These are phyloP conservation scores for Eremothecium gossypii DNA, from an alignment of 1,139 yeast species.

Conservation along the genomic window DNA sequence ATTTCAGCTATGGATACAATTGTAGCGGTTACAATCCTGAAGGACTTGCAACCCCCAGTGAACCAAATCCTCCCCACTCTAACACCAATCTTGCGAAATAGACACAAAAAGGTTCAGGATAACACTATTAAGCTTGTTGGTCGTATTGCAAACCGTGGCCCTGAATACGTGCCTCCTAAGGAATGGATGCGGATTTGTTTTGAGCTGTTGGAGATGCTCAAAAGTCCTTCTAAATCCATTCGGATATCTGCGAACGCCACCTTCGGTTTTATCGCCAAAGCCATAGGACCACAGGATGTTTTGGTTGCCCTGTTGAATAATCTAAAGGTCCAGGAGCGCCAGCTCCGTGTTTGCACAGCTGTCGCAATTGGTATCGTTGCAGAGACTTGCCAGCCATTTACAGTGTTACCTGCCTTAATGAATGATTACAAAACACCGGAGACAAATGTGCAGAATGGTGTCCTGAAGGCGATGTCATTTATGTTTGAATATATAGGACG, in stretches of 20 bases:
- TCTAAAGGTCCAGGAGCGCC: slow-evolving; percentile 88
- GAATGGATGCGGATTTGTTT: slow-evolving; percentile 98
- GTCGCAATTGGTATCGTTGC: slow-evolving; percentile 98
- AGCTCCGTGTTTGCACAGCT: slow-evolving; percentile 91
- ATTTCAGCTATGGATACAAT: slow-evolving; percentile 58
- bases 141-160: slow-evolving; percentile 70
- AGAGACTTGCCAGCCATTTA: slow-evolving; percentile 84
- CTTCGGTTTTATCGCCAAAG: slow-evolving; percentile 83
- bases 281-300: slow-evolving; percentile 95
- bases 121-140: slow-evolving; percentile 76
- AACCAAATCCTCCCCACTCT: slow-evolving; percentile 77
- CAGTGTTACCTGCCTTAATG: slow-evolving; percentile 94
- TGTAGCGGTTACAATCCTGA: slow-evolving; percentile 40
- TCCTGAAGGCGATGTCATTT: slow-evolving; percentile 84
- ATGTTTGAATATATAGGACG: slow-evolving; percentile 89
- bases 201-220: slow-evolving; percentile 81
- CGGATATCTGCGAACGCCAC: slow-evolving; percentile 83
- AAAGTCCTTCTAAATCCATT: slow-evolving; percentile 71
- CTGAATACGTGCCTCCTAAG: slow-evolving; percentile 78
- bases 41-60: slow-evolving; percentile 57
- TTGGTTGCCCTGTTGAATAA: slow-evolving; percentile 76
- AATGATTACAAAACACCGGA: slow-evolving; percentile 92
- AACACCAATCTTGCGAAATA: slow-evolving; percentile 83
- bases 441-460: slow-evolving; percentile 91
- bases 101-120: slow-evolving; percentile 89